phyloP scores from a whole-genome alignment of 2,329 filamentous ascomycete species.

The Alternaria sp. region DNA sequence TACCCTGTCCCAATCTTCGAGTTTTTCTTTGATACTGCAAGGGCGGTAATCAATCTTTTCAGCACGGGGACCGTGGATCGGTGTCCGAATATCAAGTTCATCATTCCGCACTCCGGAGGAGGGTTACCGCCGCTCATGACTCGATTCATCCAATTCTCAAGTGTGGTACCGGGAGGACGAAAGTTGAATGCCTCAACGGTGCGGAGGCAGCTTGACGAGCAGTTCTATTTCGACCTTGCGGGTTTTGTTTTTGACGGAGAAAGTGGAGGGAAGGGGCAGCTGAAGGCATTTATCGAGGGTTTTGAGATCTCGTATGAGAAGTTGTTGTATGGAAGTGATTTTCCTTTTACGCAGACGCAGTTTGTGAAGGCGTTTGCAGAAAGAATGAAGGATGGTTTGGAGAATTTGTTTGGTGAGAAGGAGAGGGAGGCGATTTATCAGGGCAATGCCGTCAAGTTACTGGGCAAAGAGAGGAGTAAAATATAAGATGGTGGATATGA shows the following conservation, averaged over 20 bases:
- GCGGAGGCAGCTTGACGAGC: constrained; percentile 44
- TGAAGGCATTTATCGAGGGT: constrained; percentile 58
- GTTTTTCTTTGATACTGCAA: constrained; percentile 64
- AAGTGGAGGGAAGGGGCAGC: constrained; percentile 53
- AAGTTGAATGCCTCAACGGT: constrained; percentile 39
- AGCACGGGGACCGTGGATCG: constrained; percentile 57
- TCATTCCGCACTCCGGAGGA: constrained; percentile 61
- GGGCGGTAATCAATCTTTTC: constrained; percentile 60
- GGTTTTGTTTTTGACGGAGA: constrained; percentile 58
- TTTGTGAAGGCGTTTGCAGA: constrained; percentile 51
- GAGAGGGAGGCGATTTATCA: constrained; percentile 52
- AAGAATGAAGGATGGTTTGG: constrained; percentile 55
- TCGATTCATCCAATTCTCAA: constrained; percentile 54
- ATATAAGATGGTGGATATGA: not conserved
- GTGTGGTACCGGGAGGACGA: constrained; percentile 49
- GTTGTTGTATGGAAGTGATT: constrained; percentile 64
- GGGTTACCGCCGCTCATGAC: constrained; percentile 57
- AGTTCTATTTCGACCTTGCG: constrained; percentile 64
- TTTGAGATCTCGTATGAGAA: constrained; percentile 50
- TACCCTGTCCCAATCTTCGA: constrained; percentile 59
- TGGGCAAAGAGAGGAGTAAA: constrained; percentile 23
- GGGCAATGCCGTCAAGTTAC: constrained; percentile 50
- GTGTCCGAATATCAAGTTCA: constrained; percentile 58
- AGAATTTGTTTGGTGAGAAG: constrained; percentile 47
- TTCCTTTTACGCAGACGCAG: constrained; percentile 57